These are phyloP conservation scores for Croton laevigatus DNA, from an alignment of 441 rosid species.

Conservation along the genomic window DNA sequence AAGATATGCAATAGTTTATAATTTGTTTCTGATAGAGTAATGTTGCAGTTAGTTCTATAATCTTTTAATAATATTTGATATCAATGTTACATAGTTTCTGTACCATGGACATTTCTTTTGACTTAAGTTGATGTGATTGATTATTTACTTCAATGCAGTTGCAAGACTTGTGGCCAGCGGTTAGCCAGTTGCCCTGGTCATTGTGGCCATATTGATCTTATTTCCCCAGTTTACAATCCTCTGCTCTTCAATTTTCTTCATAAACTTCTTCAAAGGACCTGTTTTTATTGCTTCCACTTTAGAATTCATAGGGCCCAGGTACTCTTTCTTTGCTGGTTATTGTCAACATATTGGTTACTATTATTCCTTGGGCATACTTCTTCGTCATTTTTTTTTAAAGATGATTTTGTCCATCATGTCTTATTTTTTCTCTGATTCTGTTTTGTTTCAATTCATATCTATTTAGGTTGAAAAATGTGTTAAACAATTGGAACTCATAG, in stretches of 20 bases:
- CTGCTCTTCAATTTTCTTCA: constrained; percentile 65
- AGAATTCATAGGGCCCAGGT: constrained; percentile 43
- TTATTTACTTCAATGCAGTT: constrained; percentile 45
- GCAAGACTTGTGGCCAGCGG: constrained; percentile 68
- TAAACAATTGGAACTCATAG: constrained; percentile 69
- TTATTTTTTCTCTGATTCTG: constrained; percentile 5
- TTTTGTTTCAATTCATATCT: constrained; percentile 16
- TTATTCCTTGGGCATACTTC: constrained; percentile 7
- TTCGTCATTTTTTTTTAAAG: constrained; percentile 4
- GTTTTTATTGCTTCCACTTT: constrained; percentile 72
- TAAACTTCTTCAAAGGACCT: constrained; percentile 58
- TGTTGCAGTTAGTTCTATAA: too few relatives aligned
- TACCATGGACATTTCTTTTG: neutral
- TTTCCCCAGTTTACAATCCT: constrained; percentile 76
- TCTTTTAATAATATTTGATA: neutral
- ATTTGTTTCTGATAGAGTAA: neutral
- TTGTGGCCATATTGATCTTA: constrained; percentile 86
- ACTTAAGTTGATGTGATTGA: neutral
- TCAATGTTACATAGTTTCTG: neutral
- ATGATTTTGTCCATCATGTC: neutral
- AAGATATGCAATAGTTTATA: neutral
- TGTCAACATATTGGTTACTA: constrained; percentile 5
- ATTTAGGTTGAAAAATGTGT: constrained; percentile 55
- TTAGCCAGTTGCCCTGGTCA: constrained; percentile 81
- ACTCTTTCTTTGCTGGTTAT: constrained; percentile 19